A percentile compares a stretch with the other conserved stretches of the same genome.
Evolutionary conservation across 2,329 filamentous ascomycete species (phyloP).

Genomic region (Gnomoniopsis sp.): DNA sequence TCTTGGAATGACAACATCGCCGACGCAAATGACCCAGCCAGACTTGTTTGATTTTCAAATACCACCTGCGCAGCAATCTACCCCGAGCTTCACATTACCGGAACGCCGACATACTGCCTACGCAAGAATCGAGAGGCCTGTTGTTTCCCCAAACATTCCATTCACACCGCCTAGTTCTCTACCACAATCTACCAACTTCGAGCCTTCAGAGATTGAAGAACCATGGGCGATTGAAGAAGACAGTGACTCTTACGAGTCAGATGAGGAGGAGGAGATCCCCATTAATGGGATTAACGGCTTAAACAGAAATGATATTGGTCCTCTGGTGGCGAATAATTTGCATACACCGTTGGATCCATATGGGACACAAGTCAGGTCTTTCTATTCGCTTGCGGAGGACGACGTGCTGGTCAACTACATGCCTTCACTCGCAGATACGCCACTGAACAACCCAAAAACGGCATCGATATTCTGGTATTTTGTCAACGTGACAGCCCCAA

Average conservation of each 20-base stretch:
- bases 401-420: conserved; percentile 62
- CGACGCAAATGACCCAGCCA: conserved; percentile 9
- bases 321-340: conserved; percentile 34
- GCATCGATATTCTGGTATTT: conserved; percentile 89
- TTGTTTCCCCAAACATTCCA: background rate
- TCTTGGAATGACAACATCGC: background rate
- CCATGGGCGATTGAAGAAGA: conserved; percentile 58
- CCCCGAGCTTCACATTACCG: background rate
- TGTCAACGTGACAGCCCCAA: conserved; percentile 81
- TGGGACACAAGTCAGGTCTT: conserved; percentile 46
- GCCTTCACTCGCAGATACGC: conserved; percentile 63
- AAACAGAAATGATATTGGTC: conserved; percentile 33
- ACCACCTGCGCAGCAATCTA: background rate
- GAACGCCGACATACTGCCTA: conserved; percentile 6
- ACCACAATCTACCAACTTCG: background rate
- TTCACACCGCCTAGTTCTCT: conserved; percentile 5
- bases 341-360: conserved; percentile 36
- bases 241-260: conserved; percentile 58
- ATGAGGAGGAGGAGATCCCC: conserved; percentile 56
- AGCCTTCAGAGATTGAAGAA: conserved; percentile 29
- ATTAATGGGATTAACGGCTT: conserved; percentile 29
- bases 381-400: conserved; percentile 45
- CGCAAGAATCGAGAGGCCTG: conserved; percentile 1
- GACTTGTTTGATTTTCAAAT: conserved; percentile 10
- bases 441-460: conserved; percentile 76